phyloP scores from a whole-genome alignment of 2,329 filamentous ascomycete genomes.

The Aurifilum marmelostoma region DNA sequence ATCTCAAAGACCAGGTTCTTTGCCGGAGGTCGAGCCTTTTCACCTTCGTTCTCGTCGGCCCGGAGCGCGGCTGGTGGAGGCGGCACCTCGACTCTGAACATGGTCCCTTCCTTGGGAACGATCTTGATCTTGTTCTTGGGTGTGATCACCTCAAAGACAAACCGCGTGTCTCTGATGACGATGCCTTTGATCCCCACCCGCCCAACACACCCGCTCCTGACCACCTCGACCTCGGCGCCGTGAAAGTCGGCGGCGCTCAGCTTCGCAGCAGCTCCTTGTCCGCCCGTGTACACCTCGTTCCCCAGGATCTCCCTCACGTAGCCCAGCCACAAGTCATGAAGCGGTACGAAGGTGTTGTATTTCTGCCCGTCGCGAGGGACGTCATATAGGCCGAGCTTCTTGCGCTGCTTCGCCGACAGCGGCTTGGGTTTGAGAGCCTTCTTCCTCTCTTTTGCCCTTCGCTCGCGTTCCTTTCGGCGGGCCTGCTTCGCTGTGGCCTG shows the following conservation, averaged over 20 bases:
- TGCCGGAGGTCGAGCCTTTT: constrained; percentile 27
- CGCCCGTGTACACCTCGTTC: constrained; percentile 58
- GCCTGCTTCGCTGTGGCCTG: constrained; percentile 61
- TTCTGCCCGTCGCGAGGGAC: constrained; percentile 70
- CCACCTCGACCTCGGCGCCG: constrained; percentile 81
- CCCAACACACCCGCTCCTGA: constrained; percentile 77
- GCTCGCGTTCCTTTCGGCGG: constrained; percentile 53
- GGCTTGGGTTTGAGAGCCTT: constrained; percentile 62
- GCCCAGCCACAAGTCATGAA: constrained; percentile 79
- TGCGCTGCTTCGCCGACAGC: constrained; percentile 78
- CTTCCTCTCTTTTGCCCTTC: constrained; percentile 50
- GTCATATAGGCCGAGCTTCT: constrained; percentile 72
- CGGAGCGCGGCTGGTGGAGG: constrained; percentile 45
- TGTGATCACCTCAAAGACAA: constrained; percentile 84
- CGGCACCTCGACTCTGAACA: constrained; percentile 78
- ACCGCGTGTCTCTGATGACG: constrained; percentile 85
- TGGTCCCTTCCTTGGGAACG: constrained; percentile 86
- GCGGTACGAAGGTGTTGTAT: constrained; percentile 75
- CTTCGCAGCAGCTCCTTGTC: constrained; percentile 68
- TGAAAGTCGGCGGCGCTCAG: constrained; percentile 88
- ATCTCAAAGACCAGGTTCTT: constrained; percentile 73
- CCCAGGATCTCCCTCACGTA: constrained; percentile 86
- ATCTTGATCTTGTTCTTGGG: constrained; percentile 70
- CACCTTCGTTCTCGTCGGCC: constrained; percentile 31
- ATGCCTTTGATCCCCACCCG: constrained; percentile 85